Conservation (phyloP, 495 filamentous ascomycete species). For the Rostrohypoxylon terebratum region DNA sequence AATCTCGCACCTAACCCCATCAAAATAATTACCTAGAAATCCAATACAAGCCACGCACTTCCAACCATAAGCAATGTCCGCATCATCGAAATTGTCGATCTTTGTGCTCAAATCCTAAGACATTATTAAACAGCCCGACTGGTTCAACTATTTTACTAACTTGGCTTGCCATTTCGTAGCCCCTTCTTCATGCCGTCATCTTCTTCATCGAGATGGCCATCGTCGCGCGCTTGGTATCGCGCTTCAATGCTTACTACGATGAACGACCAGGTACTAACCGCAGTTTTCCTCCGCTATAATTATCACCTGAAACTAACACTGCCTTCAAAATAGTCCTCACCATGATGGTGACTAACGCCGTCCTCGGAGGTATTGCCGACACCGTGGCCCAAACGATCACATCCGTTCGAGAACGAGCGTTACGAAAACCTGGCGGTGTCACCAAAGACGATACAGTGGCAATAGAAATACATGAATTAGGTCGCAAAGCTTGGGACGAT, state of each 20-base stretch:
- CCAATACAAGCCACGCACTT: conserved; percentile 31
- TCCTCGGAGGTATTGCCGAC: conserved; percentile 93
- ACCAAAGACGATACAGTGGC: conserved; percentile 77
- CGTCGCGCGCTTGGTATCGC: conserved; percentile 80
- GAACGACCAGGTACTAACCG: conserved; percentile 77
- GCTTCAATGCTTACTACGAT: conserved; percentile 94
- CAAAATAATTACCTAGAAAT: too few relatives aligned
- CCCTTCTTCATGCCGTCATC: conserved; percentile 85
- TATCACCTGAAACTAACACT: conserved; percentile 17
- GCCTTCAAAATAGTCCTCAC: conserved; percentile 76
- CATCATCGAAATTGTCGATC: conserved; percentile 21
- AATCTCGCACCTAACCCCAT: conserved; percentile 14
- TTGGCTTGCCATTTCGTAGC: conserved; percentile 63
- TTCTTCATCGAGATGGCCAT: conserved; percentile 90
- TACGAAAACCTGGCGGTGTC: conserved; percentile 67
- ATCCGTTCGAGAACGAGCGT: conserved; percentile 74
- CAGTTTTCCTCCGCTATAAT: conserved; percentile 9
- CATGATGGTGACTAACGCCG: conserved; percentile 97
- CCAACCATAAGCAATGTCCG: conserved; percentile 35
- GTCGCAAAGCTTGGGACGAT: conserved; percentile 78
- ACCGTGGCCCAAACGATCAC: conserved; percentile 96
- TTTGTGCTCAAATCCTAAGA: conserved; percentile 31
- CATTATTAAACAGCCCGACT: conserved; percentile 7
- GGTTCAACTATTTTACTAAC: conserved; percentile 42
- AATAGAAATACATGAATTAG: conserved; percentile 90